These are phyloP conservation scores for Pseudogymnoascus sp. DNA, from an alignment of 2,329 filamentous ascomycete genomes.

Conservation along the genomic window DNA sequence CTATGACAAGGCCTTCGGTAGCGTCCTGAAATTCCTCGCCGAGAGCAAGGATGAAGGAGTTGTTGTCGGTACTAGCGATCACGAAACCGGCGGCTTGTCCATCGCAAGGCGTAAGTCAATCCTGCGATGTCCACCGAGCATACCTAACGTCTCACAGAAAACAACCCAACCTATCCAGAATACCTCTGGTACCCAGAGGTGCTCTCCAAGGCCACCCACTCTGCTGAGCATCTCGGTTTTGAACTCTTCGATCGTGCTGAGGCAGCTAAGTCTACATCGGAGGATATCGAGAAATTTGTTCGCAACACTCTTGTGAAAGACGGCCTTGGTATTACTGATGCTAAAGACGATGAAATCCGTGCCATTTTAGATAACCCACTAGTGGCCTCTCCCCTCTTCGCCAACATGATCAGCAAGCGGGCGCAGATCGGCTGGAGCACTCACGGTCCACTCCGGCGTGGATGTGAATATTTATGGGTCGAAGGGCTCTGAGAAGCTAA, in stretches of 20 bases:
- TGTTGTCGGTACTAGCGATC: conserved; percentile 85
- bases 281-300: conserved; percentile 54
- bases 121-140: not conserved
- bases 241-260: conserved; percentile 52
- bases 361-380: conserved; percentile 53
- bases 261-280: conserved; percentile 24
- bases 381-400: conserved; percentile 54
- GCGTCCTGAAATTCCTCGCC: conserved; percentile 78
- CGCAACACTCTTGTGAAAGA: conserved; percentile 58
- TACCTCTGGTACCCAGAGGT: conserved; percentile 78
- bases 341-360: conserved; percentile 63
- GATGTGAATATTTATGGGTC: conserved; percentile 97
- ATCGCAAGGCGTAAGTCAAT: conserved; percentile 62
- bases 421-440: conserved; percentile 92
- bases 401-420: conserved; percentile 79
- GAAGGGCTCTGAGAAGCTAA: conserved; percentile 53
- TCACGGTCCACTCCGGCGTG: conserved; percentile 84
- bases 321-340: conserved; percentile 72
- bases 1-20: conserved; percentile 80
- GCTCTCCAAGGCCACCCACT: conserved; percentile 72
- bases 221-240: conserved; percentile 61
- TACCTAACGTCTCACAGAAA: conserved; percentile 35
- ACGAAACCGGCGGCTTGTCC: conserved; percentile 88
- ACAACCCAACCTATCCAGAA: conserved; percentile 55
- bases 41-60: conserved; percentile 67